These are phyloP conservation scores for Macrophomina tecta DNA, from an alignment of 2,329 filamentous ascomycete species.

Conservation along the genomic window DNA sequence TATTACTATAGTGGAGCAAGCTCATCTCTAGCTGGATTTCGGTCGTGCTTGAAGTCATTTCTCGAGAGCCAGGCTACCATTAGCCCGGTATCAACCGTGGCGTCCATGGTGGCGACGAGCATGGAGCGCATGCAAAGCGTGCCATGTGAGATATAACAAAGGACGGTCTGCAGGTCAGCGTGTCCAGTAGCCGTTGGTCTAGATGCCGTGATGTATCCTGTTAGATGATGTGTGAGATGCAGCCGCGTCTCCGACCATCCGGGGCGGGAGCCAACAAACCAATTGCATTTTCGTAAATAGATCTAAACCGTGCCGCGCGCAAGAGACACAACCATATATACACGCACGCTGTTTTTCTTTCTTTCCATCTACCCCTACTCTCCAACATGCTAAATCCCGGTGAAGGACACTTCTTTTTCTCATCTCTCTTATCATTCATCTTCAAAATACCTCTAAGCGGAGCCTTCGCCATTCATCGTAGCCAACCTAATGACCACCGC, in stretches of 20 bases:
- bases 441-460: background rate
- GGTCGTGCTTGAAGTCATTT: too few relatives aligned
- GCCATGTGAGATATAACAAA: too few relatives aligned
- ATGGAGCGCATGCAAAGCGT: too few relatives aligned
- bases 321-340: constrained; percentile 17
- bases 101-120: too few relatives aligned
- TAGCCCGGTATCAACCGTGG: too few relatives aligned
- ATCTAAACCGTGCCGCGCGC: constrained; percentile 16
- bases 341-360: constrained; percentile 3
- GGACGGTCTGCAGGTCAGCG: too few relatives aligned
- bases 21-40: too few relatives aligned
- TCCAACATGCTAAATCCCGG: background rate
- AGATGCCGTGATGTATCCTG: too few relatives aligned
- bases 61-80: too few relatives aligned
- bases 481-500: constrained; percentile 70
- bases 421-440: background rate
- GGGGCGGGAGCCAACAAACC: background rate
- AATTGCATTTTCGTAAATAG: background rate
- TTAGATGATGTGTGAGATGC: too few relatives aligned
- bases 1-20: too few relatives aligned
- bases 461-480: constrained; percentile 13
- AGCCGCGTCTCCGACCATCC: background rate
- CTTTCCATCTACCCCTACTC: background rate
- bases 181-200: too few relatives aligned
- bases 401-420: background rate